These are phyloP conservation scores for Coemansia sp. DNA, from an alignment of 192 early-diverging fungal genomes.

Conservation along the genomic window DNA sequence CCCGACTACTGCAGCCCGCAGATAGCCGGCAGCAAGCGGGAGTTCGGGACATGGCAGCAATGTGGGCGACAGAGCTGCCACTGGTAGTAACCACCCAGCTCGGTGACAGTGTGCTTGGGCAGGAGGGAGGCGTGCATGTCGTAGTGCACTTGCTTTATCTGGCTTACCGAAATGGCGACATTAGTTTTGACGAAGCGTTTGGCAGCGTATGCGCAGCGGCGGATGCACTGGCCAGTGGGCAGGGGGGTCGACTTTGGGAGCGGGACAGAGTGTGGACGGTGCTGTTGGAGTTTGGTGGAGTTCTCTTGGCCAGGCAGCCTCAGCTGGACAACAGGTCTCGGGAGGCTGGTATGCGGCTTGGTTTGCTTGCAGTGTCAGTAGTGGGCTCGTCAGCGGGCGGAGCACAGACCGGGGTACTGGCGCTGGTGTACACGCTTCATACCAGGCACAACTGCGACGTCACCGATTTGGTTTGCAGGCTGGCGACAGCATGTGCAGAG, in stretches of 20 bases:
- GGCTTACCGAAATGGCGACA: conserved; percentile 3
- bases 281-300: conserved; percentile 14
- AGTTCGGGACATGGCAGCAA: not conserved
- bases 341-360: conserved; percentile 2
- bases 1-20: not conserved
- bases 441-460: not conserved
- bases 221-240: not conserved
- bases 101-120: conserved; percentile 6
- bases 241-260: not conserved
- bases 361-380: not conserved
- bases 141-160: conserved; percentile 25
- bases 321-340: not conserved
- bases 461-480: not conserved
- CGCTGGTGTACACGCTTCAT: conserved; percentile 14
- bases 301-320: not conserved
- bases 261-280: conserved; percentile 15
- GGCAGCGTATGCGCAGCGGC: conserved; percentile 6
- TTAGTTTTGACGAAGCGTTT: not conserved
- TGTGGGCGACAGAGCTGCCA: conserved; percentile 23
- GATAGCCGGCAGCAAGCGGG: not conserved
- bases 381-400: not conserved
- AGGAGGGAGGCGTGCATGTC: conserved; percentile 12
- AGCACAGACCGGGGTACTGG: conserved; percentile 11
- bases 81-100: not conserved
- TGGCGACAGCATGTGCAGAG: conserved; percentile 2